Conservation (phyloP, 2,329 filamentous ascomycete species). For the Xylariomycetidae sp. region DNA sequence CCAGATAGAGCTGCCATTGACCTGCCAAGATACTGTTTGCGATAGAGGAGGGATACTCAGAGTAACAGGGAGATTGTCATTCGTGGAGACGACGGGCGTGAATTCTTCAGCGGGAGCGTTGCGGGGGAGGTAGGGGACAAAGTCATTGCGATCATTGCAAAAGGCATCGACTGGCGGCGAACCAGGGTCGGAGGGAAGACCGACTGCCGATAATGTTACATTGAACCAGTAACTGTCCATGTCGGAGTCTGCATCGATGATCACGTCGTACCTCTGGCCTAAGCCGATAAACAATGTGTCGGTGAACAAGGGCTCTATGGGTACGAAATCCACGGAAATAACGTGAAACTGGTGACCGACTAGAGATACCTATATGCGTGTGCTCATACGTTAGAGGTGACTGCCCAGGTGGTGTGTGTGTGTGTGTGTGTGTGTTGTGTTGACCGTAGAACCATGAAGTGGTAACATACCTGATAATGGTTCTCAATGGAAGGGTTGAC, state of each 20-base stretch:
- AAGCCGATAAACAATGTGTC: conserved; percentile 30
- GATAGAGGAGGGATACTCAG: not conserved
- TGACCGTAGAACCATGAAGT: no score
- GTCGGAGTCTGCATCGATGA: conserved; percentile 35
- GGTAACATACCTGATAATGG: not conserved
- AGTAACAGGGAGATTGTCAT: not conserved
- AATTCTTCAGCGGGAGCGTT: not conserved
- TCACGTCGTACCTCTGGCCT: conserved; percentile 38
- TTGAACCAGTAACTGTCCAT: conserved; percentile 4
- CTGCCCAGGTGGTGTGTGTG: not conserved
- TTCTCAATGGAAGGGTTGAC: not conserved
- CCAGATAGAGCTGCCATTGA: conserved; percentile 12
- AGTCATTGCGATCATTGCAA: not conserved
- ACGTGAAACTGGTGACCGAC: conserved; percentile 47
- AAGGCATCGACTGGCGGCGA: not conserved
- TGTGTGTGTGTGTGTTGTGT: no score
- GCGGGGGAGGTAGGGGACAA: not conserved
- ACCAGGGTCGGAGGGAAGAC: not conserved
- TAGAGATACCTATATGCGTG: not conserved
- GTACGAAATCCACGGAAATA: conserved; percentile 50
- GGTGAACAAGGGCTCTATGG: conserved; percentile 47
- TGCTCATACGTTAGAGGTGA: not conserved
- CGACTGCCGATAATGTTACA: not conserved
- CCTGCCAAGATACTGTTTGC: conserved; percentile 5
- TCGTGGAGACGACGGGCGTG: not conserved